Percentiles rank a stretch among this genome's conserved stretches.
phyloP scores from a whole-genome alignment of 306 rosid species.

The Medicago lupulina region DNA sequence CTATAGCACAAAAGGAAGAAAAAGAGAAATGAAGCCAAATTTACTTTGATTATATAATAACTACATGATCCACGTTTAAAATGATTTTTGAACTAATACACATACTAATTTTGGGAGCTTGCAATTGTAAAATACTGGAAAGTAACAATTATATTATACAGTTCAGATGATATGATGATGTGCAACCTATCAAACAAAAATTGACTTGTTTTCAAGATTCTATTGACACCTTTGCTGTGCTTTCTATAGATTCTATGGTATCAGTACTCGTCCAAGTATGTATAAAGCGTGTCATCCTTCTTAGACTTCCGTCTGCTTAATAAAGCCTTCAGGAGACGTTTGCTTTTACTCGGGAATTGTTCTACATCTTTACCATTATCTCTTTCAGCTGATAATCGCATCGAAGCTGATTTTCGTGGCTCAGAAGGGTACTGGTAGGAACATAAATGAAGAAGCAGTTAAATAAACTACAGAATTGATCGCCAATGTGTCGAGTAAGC shows the following conservation, averaged over 20 bases:
- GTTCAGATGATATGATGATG: conserved; percentile 32
- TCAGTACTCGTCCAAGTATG: conserved; percentile 94
- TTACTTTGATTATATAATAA: conserved; percentile 45
- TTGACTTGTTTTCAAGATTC: conserved; percentile 48
- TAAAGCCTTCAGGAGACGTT: conserved; percentile 88
- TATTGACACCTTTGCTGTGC: conserved; percentile 41
- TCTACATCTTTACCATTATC: conserved; percentile 71
- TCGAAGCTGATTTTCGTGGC: conserved; percentile 91
- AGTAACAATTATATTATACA: conserved; percentile 33
- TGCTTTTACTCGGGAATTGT: conserved; percentile 90
- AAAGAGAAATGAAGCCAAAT: conserved; percentile 36
- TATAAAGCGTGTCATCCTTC: conserved; percentile 90
- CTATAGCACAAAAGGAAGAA: conserved; percentile 14
- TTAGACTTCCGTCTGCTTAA: conserved; percentile 97
- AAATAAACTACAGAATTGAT: conserved; percentile 8
- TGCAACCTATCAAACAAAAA: conserved; percentile 46
- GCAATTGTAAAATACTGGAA: conserved; percentile 2
- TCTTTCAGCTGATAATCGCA: conserved; percentile 84
- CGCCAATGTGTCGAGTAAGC: conserved; percentile 1
- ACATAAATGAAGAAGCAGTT: conserved; percentile 29
- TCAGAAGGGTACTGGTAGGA: conserved; percentile 80
- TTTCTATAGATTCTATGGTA: conserved; percentile 36
- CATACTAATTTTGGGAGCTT: conserved; percentile 34
- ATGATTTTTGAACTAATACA: conserved; percentile 36
- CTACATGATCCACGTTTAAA: conserved; percentile 32